Percentiles rank a stretch among this genome's conserved stretches.
These are phyloP conservation scores for Hirsutella rhossiliensis DNA, from an alignment of 2,329 filamentous ascomycete genomes.

Conservation along the genomic window DNA sequence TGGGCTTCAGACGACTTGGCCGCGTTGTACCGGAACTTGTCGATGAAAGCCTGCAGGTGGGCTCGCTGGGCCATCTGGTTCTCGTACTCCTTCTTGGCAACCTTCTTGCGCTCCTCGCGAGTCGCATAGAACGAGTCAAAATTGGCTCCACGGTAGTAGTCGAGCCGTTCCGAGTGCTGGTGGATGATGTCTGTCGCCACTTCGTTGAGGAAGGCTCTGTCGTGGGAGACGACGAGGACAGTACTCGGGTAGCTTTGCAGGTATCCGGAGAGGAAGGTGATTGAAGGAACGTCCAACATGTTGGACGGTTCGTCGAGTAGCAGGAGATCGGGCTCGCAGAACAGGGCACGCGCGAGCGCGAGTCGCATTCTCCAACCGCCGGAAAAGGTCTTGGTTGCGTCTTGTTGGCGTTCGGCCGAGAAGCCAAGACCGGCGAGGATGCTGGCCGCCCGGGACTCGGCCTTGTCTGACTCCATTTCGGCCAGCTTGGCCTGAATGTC, in stretches of 20 bases:
- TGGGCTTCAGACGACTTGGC: slow-evolving; percentile 98
- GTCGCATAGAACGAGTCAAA: slow-evolving; percentile 97
- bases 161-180: slow-evolving; percentile 90
- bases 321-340: slow-evolving; percentile 92
- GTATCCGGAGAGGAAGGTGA: slow-evolving; percentile 94
- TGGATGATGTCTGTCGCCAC: slow-evolving; percentile 99
- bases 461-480: slow-evolving; percentile 99
- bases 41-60: slow-evolving; percentile 94
- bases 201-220: slow-evolving; percentile 97
- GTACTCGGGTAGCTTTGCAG: slow-evolving; percentile 91
- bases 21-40: slow-evolving; percentile 99
- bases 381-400: slow-evolving; percentile 92
- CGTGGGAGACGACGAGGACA: slow-evolving; percentile 92
- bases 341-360: slow-evolving; percentile 84
- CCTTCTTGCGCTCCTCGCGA: slow-evolving; percentile 93
- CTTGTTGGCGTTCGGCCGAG: slow-evolving; percentile 84
- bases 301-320: slow-evolving; percentile 98
- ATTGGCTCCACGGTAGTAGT: slow-evolving; percentile 97
- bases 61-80: slow-evolving; percentile 92
- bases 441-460: slow-evolving; percentile 86
- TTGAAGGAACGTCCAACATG: slow-evolving; percentile 99
- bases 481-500: slow-evolving; percentile 86
- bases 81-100: slow-evolving; percentile 92
- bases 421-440: slow-evolving; percentile 96
- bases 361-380: slow-evolving; percentile 99